Base-by-base conservation (phyloP, 176 grass and related monocot genomes). In the Leersia perrieri region DNA sequence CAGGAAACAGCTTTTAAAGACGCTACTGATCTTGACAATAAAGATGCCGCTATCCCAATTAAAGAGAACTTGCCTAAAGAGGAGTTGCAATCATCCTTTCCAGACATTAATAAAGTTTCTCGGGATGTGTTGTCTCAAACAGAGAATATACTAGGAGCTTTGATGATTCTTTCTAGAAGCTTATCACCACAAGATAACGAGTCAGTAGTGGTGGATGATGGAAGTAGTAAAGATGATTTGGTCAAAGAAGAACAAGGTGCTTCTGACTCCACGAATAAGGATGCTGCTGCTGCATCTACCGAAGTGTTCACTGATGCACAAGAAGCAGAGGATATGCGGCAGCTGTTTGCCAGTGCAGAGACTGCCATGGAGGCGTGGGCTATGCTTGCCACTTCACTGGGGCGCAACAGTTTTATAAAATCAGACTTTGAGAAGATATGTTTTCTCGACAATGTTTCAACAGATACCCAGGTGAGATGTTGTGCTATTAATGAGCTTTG, bases 291-390 rank as follows among this genome's bases (percentile, higher is more conserved):
- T 64, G 22, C 68, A 82, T 35, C 87, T 80, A 76, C 88, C 0
- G 26, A 75, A 87, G 49, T 33, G 57, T n/a, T 28, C 25, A 18
- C 79, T 42, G 88, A 90, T 85, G 78, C 70, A 44, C 78, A 81
- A 78, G 89, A 85, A 90, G 81, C 80, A 66, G 88, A 92, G 39
- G 90, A 94, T 77, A 98, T 83, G 90, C 89, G 23, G 27, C 69
- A 49, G 69, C 79, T 98, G 60, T 98, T 98, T 72, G 93, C 86
- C 42, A 91, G 92, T 81, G 95, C 95, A 74, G 92, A 98, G 78
- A 94, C 90, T 89, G 95, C 95, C 22, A 92, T 98, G 90, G 95
- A 98, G 81, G 95, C 95, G 57, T 98, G 95, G 95, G 88, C 95
- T 79, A 92, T 98, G 95, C 90, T 98, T 80, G 88, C 95, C 72